Base-by-base conservation (phyloP, 805 yeast species). In the Candida nanaspora region DNA sequence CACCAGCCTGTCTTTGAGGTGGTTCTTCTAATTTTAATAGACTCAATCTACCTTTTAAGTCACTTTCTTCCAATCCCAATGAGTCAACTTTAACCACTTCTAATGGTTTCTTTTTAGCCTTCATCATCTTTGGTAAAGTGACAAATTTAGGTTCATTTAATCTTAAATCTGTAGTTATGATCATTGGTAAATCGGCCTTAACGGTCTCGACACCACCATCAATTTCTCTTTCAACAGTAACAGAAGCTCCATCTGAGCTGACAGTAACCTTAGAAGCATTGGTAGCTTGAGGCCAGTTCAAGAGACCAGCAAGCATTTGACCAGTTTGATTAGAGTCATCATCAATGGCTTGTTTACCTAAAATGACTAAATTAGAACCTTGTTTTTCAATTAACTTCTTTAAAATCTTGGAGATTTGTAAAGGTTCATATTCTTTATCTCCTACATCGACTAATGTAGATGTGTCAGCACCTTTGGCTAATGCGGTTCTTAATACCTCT, bases 261-360 rank as follows among this genome's bases (percentile, higher is more conserved):
- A 87, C 60, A 33, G 72, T 82, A 29, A 91, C 91, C 59, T 86
- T 83, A 36, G 93, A 82, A 6, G 96, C 97, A 57, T 87, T 86
- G 27, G 97, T 91, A 27, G 96, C 96, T 56, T 89, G 97, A 16
- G 97, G 94, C 98, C 98, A 91, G 55, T 80, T 78, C 62, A 91
- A 73, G 45, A 91, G 67, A 9, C 96, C 96, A 2, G 96, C 98
- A 41, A 93, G 74, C 80, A 93, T 87, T 63, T 89, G 98, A 22
- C 98, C 98, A 13, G 96, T 89, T 63, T 89, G 96, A 62, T 86
- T 87, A 34, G 86, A 71, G 56, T 93, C 99, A 52, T 88, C 94
- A 63, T 93, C 99, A 52, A 93, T 89, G 31, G 98, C 87, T 65
- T 93, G 98, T 60, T 93, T 93, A 36, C 99, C 99, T 61, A 93